Evolutionary conservation across 2,329 filamentous ascomycete genomes (phyloP).

Genomic region (Fusarium compactum): DNA sequence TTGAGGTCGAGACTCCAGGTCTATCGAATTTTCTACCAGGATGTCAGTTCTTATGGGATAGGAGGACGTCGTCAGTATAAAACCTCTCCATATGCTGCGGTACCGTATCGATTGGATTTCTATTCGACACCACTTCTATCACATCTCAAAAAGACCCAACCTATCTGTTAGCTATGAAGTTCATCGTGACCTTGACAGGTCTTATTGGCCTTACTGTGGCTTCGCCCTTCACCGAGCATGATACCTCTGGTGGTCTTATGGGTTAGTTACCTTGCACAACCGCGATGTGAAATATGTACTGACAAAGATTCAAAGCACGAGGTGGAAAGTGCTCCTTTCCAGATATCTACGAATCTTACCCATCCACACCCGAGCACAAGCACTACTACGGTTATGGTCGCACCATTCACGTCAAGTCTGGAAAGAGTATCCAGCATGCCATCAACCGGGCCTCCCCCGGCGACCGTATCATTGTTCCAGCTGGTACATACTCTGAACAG

Average conservation of each 20-base stretch:
- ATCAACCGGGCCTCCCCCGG: conserved; percentile 47
- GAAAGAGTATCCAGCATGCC: conserved; percentile 50
- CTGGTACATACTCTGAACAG: conserved; percentile 52
- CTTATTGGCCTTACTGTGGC: conserved; percentile 20
- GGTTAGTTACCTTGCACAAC: background rate
- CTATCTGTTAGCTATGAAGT: conserved; percentile 19
- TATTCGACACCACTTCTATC: background rate
- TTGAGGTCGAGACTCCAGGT: background rate
- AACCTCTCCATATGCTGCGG: background rate
- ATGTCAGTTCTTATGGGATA: background rate
- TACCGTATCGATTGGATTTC: background rate
- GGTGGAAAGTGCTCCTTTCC: conserved; percentile 16
- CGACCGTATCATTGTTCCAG: conserved; percentile 50
- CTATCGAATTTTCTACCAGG: background rate
- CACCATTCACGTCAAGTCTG: conserved; percentile 33
- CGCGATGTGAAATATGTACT: background rate
- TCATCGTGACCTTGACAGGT: conserved; percentile 8
- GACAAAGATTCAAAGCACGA: conserved; percentile 14
- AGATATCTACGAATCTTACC: background rate
- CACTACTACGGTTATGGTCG: conserved; percentile 9
- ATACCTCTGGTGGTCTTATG: conserved; percentile 5
- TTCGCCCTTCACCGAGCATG: conserved; percentile 24
- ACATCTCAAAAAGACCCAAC: background rate
- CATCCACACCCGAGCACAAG: background rate
- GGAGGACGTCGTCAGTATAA: background rate